Evolutionary conservation across 345 rosid genomes (phyloP).

Genomic region (Rubroshorea leprosula): DNA sequence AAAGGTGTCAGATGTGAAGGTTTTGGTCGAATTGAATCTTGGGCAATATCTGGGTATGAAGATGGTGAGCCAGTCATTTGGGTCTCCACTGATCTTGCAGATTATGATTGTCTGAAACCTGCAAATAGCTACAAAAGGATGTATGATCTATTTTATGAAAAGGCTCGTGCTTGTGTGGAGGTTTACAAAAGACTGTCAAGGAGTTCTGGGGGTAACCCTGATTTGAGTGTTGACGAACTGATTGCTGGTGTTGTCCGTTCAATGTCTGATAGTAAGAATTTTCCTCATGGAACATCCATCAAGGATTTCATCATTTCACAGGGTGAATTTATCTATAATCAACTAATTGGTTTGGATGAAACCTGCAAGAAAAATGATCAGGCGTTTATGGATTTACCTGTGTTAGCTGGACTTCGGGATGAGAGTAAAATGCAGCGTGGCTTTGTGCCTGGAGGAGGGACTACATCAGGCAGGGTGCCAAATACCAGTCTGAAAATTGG

Average conservation of each 20-base stretch:
- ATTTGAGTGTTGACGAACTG: slow-evolving; percentile 58
- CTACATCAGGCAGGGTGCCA: slow-evolving; percentile 27
- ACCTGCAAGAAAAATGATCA: slow-evolving; percentile 39
- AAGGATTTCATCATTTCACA: slow-evolving; percentile 53
- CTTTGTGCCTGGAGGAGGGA: slow-evolving; percentile 17
- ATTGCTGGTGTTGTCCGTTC: slow-evolving; percentile 54
- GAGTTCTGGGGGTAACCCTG: slow-evolving; percentile 51
- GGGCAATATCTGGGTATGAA: slow-evolving; percentile 70
- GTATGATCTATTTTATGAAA: slow-evolving; percentile 44
- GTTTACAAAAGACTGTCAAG: slow-evolving; percentile 54
- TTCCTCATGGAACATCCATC: slow-evolving; percentile 35
- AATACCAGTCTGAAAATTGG: slow-evolving; percentile 35
- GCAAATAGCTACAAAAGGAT: slow-evolving; percentile 41
- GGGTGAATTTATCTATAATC: slow-evolving; percentile 64
- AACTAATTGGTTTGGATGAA: slow-evolving; percentile 60
- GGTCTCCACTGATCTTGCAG: slow-evolving; percentile 57
- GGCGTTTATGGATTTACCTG: slow-evolving; percentile 40
- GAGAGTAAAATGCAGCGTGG: slow-evolving; percentile 32
- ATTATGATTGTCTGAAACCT: slow-evolving; percentile 56
- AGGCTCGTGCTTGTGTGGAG: slow-evolving; percentile 54
- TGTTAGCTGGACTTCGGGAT: slow-evolving; percentile 47
- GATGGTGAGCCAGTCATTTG: slow-evolving; percentile 58
- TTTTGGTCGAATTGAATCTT: slow-evolving; percentile 47
- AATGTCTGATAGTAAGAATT: slow-evolving; percentile 44
- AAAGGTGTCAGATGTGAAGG: slow-evolving; percentile 44